These are phyloP conservation scores for Aspergillus pseudotamarii DNA, from an alignment of 2,329 filamentous ascomycete genomes.

Conservation along the genomic window DNA sequence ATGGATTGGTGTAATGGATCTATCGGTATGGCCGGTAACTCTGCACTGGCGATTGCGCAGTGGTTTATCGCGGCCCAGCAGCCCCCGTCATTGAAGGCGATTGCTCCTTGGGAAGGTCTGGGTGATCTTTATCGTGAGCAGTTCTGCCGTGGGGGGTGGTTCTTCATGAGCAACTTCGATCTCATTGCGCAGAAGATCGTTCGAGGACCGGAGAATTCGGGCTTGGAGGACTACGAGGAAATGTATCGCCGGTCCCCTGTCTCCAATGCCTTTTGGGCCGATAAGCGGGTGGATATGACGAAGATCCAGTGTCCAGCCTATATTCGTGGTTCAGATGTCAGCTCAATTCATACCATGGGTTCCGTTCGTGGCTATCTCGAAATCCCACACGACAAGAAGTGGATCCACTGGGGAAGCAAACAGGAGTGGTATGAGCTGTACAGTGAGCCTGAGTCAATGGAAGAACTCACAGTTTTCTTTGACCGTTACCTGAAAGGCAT, in stretches of 20 bases:
- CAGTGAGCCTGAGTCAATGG: constrained; percentile 32
- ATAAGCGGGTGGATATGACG: constrained; percentile 41
- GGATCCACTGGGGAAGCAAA: constrained; percentile 44
- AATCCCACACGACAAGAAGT: constrained; percentile 44
- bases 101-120: constrained; percentile 52
- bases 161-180: constrained; percentile 46
- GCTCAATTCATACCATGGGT: constrained; percentile 40
- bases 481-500: constrained; percentile 49
- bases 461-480: constrained; percentile 50
- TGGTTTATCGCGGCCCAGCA: constrained; percentile 47
- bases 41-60: constrained; percentile 46
- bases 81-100: constrained; percentile 47
- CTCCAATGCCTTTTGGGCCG: constrained; percentile 41
- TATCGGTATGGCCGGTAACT: constrained; percentile 51
- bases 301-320: constrained; percentile 41
- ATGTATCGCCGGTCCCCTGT: constrained; percentile 44
- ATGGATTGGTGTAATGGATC: constrained; percentile 50
- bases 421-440: constrained; percentile 54
- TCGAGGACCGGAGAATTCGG: constrained; percentile 28
- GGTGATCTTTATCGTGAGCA: constrained; percentile 53
- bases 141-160: constrained; percentile 47
- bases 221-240: constrained; percentile 46
- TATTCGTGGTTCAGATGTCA: constrained; percentile 38
- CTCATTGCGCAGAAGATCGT: constrained; percentile 45
- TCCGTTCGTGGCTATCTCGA: constrained; percentile 43